Base-by-base conservation (phyloP, 106 monocot genomes). In the Phalaenopsis equestris region DNA sequence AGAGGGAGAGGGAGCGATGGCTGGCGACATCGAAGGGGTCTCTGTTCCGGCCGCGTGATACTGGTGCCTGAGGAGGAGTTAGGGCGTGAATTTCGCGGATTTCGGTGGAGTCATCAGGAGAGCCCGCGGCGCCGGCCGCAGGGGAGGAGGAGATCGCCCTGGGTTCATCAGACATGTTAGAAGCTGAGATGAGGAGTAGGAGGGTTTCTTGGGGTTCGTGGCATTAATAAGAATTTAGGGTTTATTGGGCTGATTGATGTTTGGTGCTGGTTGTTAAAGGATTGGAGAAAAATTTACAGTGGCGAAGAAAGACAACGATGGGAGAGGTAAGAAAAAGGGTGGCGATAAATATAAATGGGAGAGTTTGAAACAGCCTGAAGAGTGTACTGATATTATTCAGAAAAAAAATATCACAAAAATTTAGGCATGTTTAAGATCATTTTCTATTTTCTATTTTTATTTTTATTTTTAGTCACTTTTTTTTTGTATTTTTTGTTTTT, bases 81-180 rank as follows among this genome's bases (percentile, higher is more conserved):
- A 96, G 72, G 2, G 89, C 84, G 79, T 96, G 95, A 75, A 96
- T 91, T 21, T 96, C 95, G 14, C 95, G 87, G 73, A 90, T 67
- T 41, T 85, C 88, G 18, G 64, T 46, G 18, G 45, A 80, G 19
- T 86, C 89, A 80, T 55, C 83, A 19, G 55, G 73, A 23, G 45
- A 73, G 1, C 15, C 42, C 6, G 38, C 73, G 47, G 24, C 48
- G 12, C 6, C 16, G 19, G 17, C 42, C n/a, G 74, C 42, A 43
- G 74, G 1, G 18, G 42, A 18, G 19, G 74, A 41, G 21, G 75
- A 47, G 76, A 49, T 76, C 5, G 30, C 10, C 12, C 48, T 76
- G 42, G 3, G 76, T 11, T 76, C 76, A 12, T 10, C 12, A 19
- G 76, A 76, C 76, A 76, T 76, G 46, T 21, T 30, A 24, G 30